Evolutionary conservation across 768 basidiomycete species (phyloP), one percentile per base, ranked within the genome.

Genomic region (Pisolithus sp.): DNA sequence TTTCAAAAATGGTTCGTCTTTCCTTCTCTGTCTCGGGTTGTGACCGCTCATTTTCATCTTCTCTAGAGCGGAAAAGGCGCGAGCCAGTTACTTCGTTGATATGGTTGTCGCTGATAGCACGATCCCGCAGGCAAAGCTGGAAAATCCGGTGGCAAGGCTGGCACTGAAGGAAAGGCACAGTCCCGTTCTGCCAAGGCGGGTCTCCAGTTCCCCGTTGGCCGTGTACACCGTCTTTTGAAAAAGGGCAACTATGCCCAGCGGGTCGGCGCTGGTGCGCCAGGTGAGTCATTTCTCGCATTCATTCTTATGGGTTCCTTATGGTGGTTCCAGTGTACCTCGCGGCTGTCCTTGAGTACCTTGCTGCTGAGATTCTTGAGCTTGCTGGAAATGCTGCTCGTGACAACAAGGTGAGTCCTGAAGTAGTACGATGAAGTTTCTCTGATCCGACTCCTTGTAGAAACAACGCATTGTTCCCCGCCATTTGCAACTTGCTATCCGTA

Each of bases 391-490:
- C 89, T 15, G 89, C 66, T 20, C 67, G 66, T 53, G 66, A 67
- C 48, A 67, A 67, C 61, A 67, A 68, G 66, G 67, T 65, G 20
- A 57, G 36, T 13, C 17, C 0, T 8, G 13, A 10, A 4, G 7
- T 13, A 31, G 41, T 23, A n/a, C 3, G 6, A 13, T 23, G 5
- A 15, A 20, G 36, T 12, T 0, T 1, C 1, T 21, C 61, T 21
- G 51, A 40, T 20, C n/a, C 7, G 18, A 41, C 2, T 10, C 12
- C 0, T 34, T 24, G 36, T 31, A 89, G 79, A 89, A 93, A 76
- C 85, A 89, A 59, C 91, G 93, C 85, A 93, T 94, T 61, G 89
- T 93, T 21, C 93, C 92, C 50, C 84, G 93, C 62, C 93, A 94
- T 72, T 70, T 94, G 46, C 93, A 94, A 65, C 82, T 94, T 50